Evolutionary conservation across 495 filamentous ascomycete genomes (phyloP), one percentile per base, ranked within the genome.

Genomic region (Ramalina intermedia): DNA sequence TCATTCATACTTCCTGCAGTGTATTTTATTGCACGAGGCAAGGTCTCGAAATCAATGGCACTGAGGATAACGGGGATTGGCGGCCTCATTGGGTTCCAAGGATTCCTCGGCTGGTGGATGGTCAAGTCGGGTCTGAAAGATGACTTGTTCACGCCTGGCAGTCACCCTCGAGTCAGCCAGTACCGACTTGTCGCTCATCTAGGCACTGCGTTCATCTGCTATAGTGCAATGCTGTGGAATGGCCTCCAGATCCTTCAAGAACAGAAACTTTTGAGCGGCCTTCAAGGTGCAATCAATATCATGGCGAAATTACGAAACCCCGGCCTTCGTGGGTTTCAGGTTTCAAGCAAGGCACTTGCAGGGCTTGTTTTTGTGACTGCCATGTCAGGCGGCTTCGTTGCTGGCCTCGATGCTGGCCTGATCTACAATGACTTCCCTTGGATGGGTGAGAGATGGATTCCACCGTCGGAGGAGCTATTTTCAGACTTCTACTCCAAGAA

Each of bases 61-160:
- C 60, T 63, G 39, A 77, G 78, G 38, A 74, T 98, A n/a, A 68
- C 74, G 16, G 90, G 88, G 1, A 95, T 98, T 50, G 81, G 83
- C 18, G 81, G 73, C 33, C 67, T 96, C 45, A 96, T 98, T 63
- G 93, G 86, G 27, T 91, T 95, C 63, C 91, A 98, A 65, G 91
- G 93, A 8, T 80, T 91, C 55, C 74, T 98, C 41, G 91, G 91
- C 9, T 98, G 91, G 91, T 98, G 90, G 87, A 98, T 98, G 91
- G 91, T 98, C 55, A 94, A 93, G 64, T 89, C 83, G 1, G 91
- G 91, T 2, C 69, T 98, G 49, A 87, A 86, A 55, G 91, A 98
- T 61, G 88, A 96, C 58, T 76, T 96, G 16, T 95, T 96, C 59
- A 86, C 83, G 3, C 82, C 85, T 1, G 93, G 90, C 6, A 81